Evolutionary conservation across 139 green algal species (phyloP), one percentile per base, ranked within the genome.

Genomic region (Micractinium conductrix): DNA sequence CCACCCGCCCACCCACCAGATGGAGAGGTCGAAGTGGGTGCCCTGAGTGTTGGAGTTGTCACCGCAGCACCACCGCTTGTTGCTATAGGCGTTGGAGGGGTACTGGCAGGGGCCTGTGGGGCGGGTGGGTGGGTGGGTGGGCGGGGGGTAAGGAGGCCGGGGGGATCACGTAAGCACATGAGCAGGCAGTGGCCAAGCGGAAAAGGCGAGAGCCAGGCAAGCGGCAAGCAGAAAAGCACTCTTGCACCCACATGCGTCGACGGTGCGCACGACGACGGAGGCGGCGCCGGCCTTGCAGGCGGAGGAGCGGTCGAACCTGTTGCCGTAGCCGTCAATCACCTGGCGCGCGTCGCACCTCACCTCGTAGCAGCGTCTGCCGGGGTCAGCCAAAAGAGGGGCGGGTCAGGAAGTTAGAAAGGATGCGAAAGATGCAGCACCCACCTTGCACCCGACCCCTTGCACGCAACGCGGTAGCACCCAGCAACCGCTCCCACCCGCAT

Each of bases 41-140:
- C 69, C 60, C 33, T 82, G 63, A 24, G 65, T 80, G 50, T 33
- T 38, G 28, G 65, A 43, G 45, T 83, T 55, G 78, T 90, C 87
- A 35, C 71, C 69, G 78, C 87, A 90, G 83, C 87, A 90, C 87
- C 87, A 90, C 30, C 87, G 69, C 70, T 87, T 90, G 76, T 90
- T 90, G 70, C 35, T 74, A 58, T 81, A 89, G 40, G 75, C 45
- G 45, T 90, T 90, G 60, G 9, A 53, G 6, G 84, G 78, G 78
- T 89, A 89, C 22, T 84, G 65, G 78, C 86, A 90, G 21, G 86
- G 86, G 75, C 81, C 79, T 84, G 79, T 7, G 40, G 48, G 48
- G 48, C 48, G 16, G 48, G 48, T 58, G 48, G 16, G 48, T 58
- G 16, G 16, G 48, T 58, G 35, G 53, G 10, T 62, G 10, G 53